Evolutionary conservation across 2,329 filamentous ascomycete genomes (phyloP).

Genomic region (Coleophoma crateriformis): DNA sequence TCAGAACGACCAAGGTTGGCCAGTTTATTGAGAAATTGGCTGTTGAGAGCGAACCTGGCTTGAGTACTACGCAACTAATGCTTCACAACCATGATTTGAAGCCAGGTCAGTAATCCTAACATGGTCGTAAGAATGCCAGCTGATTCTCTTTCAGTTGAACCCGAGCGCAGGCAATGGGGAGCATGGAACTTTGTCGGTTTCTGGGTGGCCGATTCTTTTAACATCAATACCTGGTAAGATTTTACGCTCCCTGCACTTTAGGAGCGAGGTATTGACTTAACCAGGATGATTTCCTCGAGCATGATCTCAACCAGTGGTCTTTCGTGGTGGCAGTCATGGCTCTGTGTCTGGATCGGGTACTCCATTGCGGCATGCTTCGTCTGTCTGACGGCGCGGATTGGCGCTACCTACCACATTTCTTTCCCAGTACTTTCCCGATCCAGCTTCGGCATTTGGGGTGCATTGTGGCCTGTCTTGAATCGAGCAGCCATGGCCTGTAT

Average conservation of each 20-base stretch:
- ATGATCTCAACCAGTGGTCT: slow-evolving; percentile 64
- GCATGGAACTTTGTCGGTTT: slow-evolving; percentile 85
- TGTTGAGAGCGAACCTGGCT: slow-evolving; percentile 69
- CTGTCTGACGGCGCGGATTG: slow-evolving; percentile 74
- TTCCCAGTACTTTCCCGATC: slow-evolving; percentile 77
- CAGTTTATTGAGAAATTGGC: slow-evolving; percentile 52
- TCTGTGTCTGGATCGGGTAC: slow-evolving; percentile 87
- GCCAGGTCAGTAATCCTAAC: slow-evolving; percentile 33
- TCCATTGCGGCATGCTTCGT: slow-evolving; percentile 71
- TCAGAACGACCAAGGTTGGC: slow-evolving; percentile 17
- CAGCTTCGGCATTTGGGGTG: slow-evolving; percentile 86
- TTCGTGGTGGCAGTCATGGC: slow-evolving; percentile 88
- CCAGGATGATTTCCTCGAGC: slow-evolving; percentile 75
- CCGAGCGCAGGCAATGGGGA: slow-evolving; percentile 74
- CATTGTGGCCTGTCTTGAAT: slow-evolving; percentile 84
- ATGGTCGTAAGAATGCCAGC: slow-evolving; percentile 5
- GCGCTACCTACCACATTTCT: slow-evolving; percentile 81
- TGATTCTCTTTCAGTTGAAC: slow-evolving; percentile 52
- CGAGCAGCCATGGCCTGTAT: slow-evolving; percentile 76
- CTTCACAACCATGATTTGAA: slow-evolving; percentile 81
- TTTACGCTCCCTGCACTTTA: not conserved
- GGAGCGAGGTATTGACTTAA: no score
- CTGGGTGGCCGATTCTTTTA: slow-evolving; percentile 81
- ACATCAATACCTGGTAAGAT: slow-evolving; percentile 72
- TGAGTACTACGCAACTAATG: slow-evolving; percentile 77